Base-by-base conservation (phyloP, 1,139 yeast species). In the Suhomyces wounanorum region DNA sequence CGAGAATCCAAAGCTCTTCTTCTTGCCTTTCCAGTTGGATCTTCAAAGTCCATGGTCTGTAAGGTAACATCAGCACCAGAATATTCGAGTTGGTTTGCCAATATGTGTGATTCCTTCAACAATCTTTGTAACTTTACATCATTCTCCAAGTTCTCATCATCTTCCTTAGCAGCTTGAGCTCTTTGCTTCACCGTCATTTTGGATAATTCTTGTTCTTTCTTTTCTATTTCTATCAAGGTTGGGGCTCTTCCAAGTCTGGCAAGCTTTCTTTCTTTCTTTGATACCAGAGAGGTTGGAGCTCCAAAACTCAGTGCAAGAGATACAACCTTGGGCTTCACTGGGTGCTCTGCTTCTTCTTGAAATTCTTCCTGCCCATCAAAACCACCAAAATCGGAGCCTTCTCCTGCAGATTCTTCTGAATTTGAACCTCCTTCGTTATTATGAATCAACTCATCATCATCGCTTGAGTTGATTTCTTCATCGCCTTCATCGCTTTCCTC, bases 61-160 rank as follows among this genome's bases (percentile, higher is more conserved):
- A 90, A 68, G 0, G 91, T 85, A 38, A 89, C 71, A 50, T 85
- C 95, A 0, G 91, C 96, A 21, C 96, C 97, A 1, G 94, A 84
- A 52, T 73, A 74, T 40, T 77, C 77, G 69, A 69, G 60, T 36
- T 69, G 68, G 45, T 83, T 83, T 14, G 92, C 79, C 49, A 94
- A 72, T 37, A 94, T 86, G 64, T 91, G 97, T 0, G 97, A 91
- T 66, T 94, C 98, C 54, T 79, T 78, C 36, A 94, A 73, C 41
- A 94, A 79, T 51, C 97, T 72, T 65, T 92, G 97, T 43, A 94
- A 73, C 56, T 88, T 95, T 26, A 91, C 62, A 67, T 92, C 98
- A 58, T 92, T 89, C 53, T 87, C 82, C 51, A 91, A 65, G 61
- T 89, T 84, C 30, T 75, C 81, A 6, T 63, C 64, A 39, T 77